Conservation (phyloP, 129 eudicot genomes). For the Flaveria bidentis region DNA sequence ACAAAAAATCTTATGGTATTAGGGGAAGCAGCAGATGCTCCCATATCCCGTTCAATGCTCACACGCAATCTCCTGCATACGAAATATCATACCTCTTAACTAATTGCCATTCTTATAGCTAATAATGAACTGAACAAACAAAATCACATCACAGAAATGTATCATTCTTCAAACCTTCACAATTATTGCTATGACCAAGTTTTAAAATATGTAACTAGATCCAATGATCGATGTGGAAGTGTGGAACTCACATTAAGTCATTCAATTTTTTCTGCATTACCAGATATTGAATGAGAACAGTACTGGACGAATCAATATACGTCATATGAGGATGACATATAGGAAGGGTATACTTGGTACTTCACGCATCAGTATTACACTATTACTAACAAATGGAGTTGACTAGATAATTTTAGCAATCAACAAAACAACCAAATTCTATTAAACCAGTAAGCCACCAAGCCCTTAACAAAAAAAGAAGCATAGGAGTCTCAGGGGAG, state of each 20-base stretch:
- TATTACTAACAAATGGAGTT: not conserved
- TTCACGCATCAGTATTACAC: not conserved
- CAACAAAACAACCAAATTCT: not conserved
- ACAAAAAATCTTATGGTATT: conserved; percentile 87
- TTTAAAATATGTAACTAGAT: not conserved
- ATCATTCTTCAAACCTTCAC: conserved; percentile 1
- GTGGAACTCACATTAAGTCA: not conserved
- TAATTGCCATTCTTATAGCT: not conserved
- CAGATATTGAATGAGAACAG: not conserved
- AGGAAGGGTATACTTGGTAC: conserved; percentile 12
- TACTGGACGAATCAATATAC: not conserved
- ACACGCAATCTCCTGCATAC: conserved; percentile 85
- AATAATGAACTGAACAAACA: conserved; percentile 15
- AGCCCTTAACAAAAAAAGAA: not conserved
- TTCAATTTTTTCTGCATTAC: not conserved
- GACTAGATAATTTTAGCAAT: conserved; percentile 10
- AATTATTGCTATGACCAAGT: not conserved
- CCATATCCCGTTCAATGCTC: conserved; percentile 96
- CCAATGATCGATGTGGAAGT: not conserved
- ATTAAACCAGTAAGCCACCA: not conserved
- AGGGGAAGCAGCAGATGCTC: conserved; percentile 80
- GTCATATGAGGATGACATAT: not conserved
- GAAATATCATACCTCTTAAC: conserved; percentile 5
- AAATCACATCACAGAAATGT: conserved; percentile 10
- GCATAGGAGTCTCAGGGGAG: conserved; percentile 17